Evolutionary conservation across 1,284 basidiomycete species (phyloP).

Genomic region (Apiotrichum porosum): DNA sequence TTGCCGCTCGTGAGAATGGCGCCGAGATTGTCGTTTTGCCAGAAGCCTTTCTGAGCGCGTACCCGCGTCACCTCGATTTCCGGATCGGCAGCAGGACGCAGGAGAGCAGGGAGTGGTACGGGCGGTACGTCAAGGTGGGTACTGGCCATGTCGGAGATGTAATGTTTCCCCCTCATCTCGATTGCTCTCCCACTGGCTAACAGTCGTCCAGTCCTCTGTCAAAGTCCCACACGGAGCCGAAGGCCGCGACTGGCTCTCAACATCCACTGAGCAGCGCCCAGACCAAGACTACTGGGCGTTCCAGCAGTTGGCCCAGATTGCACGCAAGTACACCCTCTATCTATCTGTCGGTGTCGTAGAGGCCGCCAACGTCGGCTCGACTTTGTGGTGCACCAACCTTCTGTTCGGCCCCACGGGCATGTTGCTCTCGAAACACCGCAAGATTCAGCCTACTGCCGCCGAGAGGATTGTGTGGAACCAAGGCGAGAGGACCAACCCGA

Average conservation of each 20-base stretch:
- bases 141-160: not conserved
- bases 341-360: constrained; percentile 67
- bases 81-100: constrained; percentile 26
- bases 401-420: constrained; percentile 60
- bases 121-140: constrained; percentile 49
- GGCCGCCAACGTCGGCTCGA: constrained; percentile 56
- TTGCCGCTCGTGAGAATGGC: constrained; percentile 55
- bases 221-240: constrained; percentile 21
- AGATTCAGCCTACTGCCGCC: constrained; percentile 64
- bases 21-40: constrained; percentile 64
- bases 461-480: constrained; percentile 68
- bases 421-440: constrained; percentile 63
- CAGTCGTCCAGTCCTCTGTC: constrained; percentile 13
- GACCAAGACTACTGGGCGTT: constrained; percentile 21
- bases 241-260: constrained; percentile 17
- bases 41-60: constrained; percentile 57
- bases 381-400: constrained; percentile 65
- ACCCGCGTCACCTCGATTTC: constrained; percentile 41
- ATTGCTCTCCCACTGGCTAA: no score
- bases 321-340: constrained; percentile 47
- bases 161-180: no score
- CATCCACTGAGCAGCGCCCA: constrained; percentile 1
- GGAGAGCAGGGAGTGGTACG: constrained; percentile 35
- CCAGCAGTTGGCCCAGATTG: constrained; percentile 20
- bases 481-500: constrained; percentile 42